Base-by-base conservation (phyloP, 2,329 filamentous ascomycete genomes). In the Elsinoe ampelina region DNA sequence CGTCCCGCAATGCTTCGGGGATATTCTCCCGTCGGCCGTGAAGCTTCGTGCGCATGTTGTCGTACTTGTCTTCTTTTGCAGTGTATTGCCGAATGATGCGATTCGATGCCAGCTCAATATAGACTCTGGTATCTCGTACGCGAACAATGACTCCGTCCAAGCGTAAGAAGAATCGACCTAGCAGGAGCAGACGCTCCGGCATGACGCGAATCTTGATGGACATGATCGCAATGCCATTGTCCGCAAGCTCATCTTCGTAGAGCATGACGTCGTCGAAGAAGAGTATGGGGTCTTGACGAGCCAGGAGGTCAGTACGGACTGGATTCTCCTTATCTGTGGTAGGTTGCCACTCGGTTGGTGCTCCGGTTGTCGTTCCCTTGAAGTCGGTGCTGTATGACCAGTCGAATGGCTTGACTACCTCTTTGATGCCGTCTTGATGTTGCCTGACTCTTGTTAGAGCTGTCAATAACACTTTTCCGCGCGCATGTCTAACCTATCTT, bases 371-470 rank as follows among this genome's bases (percentile, higher is more conserved):
- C 2, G 86, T 89, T 52, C 93, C 93, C 57, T 79, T 80, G 72
- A 95, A 98, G 63, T 85, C 80, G 35, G 92, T 95, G 62, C 84
- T 93, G 73, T 97, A 98, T 60, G 89, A 95, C 93, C 93, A 98
- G 74, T 98, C 93, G 70, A 95, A 98, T 2, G 92, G 91, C 74
- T 91, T 91, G 56, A 98, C 89, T 22, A 96, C 85, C 68, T 96
- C 89, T 68, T 89, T 89, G 69, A 98, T 95, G 57, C 86, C 88
- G 65, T 86, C 81, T 62, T 90, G 86, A 64, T 87, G 87, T 70
- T 85, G 83, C 70, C 90, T 89, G 60, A 10, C 19, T 1, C 32
- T 26, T 30, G 38, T 36, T 20, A 56, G 57, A 32, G 42, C 59
- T 20, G 15, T 52, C 58, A 7, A 43, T 5, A 5, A 38, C 2